Conservation (phyloP, 306 rosid species). For the Vigna trinervia region DNA sequence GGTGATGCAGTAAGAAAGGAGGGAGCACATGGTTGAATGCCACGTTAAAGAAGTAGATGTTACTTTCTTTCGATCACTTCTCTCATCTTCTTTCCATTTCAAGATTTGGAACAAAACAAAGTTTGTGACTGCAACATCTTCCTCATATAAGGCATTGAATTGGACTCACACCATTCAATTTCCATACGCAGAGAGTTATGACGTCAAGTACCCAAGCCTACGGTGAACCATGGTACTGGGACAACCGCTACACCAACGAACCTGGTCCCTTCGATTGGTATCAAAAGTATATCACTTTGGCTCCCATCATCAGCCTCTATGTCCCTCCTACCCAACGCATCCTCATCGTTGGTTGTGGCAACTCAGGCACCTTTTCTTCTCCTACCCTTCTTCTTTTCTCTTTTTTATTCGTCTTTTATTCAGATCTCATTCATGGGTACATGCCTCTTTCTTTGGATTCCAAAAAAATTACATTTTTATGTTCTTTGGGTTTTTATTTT, state of each 20-base stretch:
- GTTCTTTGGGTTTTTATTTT: neutral
- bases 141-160: neutral
- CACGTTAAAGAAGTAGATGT: neutral
- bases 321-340: conserved; percentile 50
- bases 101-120: conserved; percentile 21
- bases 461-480: neutral
- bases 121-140: neutral
- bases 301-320: conserved; percentile 74
- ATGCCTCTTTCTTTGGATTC: conserved; percentile 16
- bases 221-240: conserved; percentile 93
- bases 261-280: conserved; percentile 85
- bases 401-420: neutral
- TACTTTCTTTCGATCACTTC: neutral
- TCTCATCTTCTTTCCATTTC: neutral
- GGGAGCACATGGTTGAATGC: neutral
- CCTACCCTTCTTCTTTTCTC: neutral
- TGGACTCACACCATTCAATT: neutral
- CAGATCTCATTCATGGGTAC: conserved; percentile 2
- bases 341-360: conserved; percentile 87
- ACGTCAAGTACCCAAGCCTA: conserved; percentile 69
- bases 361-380: conserved; percentile 58
- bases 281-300: conserved; percentile 73
- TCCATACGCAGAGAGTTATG: neutral
- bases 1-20: neutral
- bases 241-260: conserved; percentile 79